Percentiles rank a stretch among this genome's conserved stretches.
These are phyloP conservation scores for Nitzschia putrida DNA, from an alignment of 108 stramenopile species.

Conservation along the genomic window DNA sequence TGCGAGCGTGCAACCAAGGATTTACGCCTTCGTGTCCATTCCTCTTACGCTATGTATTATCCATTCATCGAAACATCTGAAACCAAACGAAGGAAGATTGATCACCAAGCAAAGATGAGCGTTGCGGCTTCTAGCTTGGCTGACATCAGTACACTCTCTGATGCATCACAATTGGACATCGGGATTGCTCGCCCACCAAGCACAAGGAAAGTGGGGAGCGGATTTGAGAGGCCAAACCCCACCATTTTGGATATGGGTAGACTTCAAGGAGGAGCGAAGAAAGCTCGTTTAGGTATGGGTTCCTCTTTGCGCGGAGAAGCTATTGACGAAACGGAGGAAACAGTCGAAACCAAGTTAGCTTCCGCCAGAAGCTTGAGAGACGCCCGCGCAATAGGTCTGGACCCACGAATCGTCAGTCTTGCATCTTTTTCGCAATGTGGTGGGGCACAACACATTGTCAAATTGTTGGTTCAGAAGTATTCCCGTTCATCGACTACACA, in stretches of 20 bases:
- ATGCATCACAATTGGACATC: background rate
- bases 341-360: slow-evolving; percentile 65
- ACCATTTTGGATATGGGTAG: slow-evolving; percentile 48
- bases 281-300: slow-evolving; percentile 6
- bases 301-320: slow-evolving; percentile 32
- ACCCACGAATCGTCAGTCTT: slow-evolving; percentile 29
- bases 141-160: slow-evolving; percentile 3
- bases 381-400: slow-evolving; percentile 63
- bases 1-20: slow-evolving; percentile 40
- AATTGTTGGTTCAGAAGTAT: slow-evolving; percentile 54
- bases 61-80: slow-evolving; percentile 42
- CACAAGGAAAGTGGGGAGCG: background rate
- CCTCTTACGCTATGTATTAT: slow-evolving; percentile 42
- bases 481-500: slow-evolving; percentile 24
- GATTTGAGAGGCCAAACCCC: slow-evolving; percentile 21
- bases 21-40: slow-evolving; percentile 36
- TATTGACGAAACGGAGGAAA: slow-evolving; percentile 55
- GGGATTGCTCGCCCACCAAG: background rate
- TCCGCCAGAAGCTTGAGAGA: slow-evolving; percentile 57
- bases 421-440: slow-evolving; percentile 47
- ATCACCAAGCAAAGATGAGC: background rate
- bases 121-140: background rate
- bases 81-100: slow-evolving; percentile 14
- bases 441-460: slow-evolving; percentile 59
- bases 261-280: slow-evolving; percentile 45